Conservation (phyloP, 2,329 filamentous ascomycete species). For the Pestalotiopsis sp. region DNA sequence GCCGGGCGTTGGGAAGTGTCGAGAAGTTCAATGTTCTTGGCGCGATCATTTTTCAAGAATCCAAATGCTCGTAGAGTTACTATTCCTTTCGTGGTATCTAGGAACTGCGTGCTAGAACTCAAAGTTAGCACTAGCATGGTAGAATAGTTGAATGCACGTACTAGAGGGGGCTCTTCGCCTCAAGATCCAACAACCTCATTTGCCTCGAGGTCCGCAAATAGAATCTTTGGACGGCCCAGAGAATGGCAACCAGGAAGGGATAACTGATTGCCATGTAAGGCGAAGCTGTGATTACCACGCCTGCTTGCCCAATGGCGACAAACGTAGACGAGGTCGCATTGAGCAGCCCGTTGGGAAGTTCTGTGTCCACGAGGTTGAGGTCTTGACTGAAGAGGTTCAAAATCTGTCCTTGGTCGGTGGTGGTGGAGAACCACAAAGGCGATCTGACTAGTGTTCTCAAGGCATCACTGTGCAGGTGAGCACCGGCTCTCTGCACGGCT, state of each 20-base stretch:
- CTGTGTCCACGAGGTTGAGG: constrained; percentile 37
- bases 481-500: neutral
- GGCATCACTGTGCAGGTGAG: constrained; percentile 14
- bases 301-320: constrained; percentile 38
- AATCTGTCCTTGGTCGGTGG: constrained; percentile 33
- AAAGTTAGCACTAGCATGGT: constrained; percentile 1
- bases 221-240: constrained; percentile 46
- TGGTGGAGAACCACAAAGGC: constrained; percentile 34
- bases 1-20: constrained; percentile 51
- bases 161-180: constrained; percentile 49
- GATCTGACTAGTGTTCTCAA: constrained; percentile 10
- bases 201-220: constrained; percentile 55
- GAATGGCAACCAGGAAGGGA: constrained; percentile 37
- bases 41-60: constrained; percentile 41
- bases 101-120: constrained; percentile 37
- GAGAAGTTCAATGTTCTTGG: constrained; percentile 42
- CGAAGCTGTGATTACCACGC: constrained; percentile 38
- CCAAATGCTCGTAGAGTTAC: constrained; percentile 50
- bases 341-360: constrained; percentile 31
- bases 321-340: constrained; percentile 13
- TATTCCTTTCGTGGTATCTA: constrained; percentile 47
- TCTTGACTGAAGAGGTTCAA: constrained; percentile 41
- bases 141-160: constrained; percentile 25
- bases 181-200: constrained; percentile 49
- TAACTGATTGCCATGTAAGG: constrained; percentile 43